phyloP scores from a whole-genome alignment of 257 asterid genomes.

The Misopates orontium region DNA sequence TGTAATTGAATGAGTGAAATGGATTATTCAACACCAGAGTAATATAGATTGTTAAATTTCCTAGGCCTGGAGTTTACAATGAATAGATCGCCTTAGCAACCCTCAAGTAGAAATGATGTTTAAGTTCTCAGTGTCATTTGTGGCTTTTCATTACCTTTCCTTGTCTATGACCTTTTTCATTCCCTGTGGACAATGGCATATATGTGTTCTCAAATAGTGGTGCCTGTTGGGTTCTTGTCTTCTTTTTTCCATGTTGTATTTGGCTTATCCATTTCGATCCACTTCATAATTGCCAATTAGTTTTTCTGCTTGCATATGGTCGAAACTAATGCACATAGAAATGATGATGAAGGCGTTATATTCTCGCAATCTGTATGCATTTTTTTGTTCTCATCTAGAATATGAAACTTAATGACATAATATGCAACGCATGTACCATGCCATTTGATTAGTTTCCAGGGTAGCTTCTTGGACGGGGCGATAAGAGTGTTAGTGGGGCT shows the following conservation, averaged over 20 bases:
- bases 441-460: too few species aligned
- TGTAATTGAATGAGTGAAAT: not conserved
- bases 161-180: not conserved
- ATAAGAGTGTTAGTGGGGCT: too few species aligned
- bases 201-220: constrained; percentile 7
- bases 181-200: not conserved
- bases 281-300: constrained; percentile 9
- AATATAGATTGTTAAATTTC: not conserved
- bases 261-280: constrained; percentile 8
- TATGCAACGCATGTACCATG: too few species aligned
- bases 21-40: not conserved
- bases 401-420: constrained; percentile 10
- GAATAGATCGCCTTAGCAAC: not conserved
- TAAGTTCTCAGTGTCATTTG: not conserved
- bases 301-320: constrained; percentile 69
- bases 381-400: constrained; percentile 23
- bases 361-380: constrained; percentile 88
- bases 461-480: too few species aligned
- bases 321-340: constrained; percentile 94
- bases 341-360: constrained; percentile 94
- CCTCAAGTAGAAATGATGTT: not conserved
- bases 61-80: not conserved
- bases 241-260: constrained; percentile 10
- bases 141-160: constrained; percentile 14
- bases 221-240: not conserved